Percentiles rank a stretch among this genome's conserved stretches.
These are phyloP conservation scores for Geotrichum ghanense DNA, from an alignment of 805 yeast species.

Conservation along the genomic window DNA sequence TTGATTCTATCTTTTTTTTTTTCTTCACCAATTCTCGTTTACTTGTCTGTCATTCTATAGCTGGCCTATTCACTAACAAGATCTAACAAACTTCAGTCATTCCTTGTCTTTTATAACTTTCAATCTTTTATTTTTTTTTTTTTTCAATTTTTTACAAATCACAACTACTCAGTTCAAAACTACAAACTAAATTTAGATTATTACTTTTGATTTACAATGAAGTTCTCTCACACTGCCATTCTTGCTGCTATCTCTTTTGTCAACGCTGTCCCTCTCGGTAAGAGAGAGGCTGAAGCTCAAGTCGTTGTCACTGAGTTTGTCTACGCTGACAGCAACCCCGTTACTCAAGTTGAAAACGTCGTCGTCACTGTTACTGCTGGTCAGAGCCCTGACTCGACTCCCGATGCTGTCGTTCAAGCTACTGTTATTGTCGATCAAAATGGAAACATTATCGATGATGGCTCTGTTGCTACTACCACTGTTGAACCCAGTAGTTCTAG, in stretches of 20 bases:
- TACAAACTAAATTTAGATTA: too few species aligned
- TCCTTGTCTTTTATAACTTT: too few species aligned
- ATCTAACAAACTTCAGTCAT: too few species aligned
- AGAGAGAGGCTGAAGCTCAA: conserved; percentile 4
- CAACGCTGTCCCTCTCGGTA: background rate
- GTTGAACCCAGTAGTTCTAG: conserved; percentile 1
- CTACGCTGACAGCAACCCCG: too few species aligned
- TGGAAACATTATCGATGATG: background rate
- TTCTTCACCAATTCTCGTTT: too few species aligned
- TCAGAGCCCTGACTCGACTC: conserved; percentile 5
- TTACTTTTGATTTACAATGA: conserved; percentile 11
- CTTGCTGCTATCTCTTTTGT: conserved; percentile 11
- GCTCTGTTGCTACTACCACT: background rate
- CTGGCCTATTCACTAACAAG: too few species aligned
- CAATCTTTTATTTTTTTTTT: too few species aligned
- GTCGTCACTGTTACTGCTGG: conserved; percentile 11
- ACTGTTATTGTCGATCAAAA: conserved; percentile 5
- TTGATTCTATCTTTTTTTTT: too few species aligned
- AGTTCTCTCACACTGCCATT: conserved; percentile 10
- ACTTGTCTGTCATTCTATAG: too few species aligned
- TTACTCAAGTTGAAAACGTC: conserved; percentile 5
- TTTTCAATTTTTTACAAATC: too few species aligned
- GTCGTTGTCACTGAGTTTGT: conserved; percentile 14
- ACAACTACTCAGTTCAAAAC: too few species aligned
- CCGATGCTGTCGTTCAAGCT: conserved; percentile 1